Evolutionary conservation across 768 basidiomycete species (phyloP).

Genomic region (Nidularia pulvinata): DNA sequence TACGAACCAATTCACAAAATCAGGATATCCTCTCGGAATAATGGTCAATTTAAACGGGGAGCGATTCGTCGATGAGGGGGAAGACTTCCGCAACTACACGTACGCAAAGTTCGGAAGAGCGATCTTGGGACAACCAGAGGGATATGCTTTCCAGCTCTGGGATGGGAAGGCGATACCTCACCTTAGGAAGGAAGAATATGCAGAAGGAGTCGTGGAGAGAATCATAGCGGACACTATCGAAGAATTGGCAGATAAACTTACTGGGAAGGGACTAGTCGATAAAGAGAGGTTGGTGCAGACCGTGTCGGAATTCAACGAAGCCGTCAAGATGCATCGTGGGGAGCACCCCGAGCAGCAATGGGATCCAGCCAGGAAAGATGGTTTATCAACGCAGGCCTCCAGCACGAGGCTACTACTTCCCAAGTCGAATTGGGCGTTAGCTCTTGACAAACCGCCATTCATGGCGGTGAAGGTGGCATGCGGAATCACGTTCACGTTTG

Average conservation of each 20-base stretch:
- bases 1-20: slow-evolving; percentile 75
- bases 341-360: slow-evolving; percentile 36
- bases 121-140: slow-evolving; percentile 56
- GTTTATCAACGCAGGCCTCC: slow-evolving; percentile 49
- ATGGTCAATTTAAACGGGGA: slow-evolving; percentile 61
- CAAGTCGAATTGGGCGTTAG: slow-evolving; percentile 72
- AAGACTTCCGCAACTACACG: slow-evolving; percentile 72
- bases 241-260: slow-evolving; percentile 48
- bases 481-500: slow-evolving; percentile 76
- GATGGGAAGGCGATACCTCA: slow-evolving; percentile 40
- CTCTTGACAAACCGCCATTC: slow-evolving; percentile 51
- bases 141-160: slow-evolving; percentile 68
- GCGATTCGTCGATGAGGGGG: slow-evolving; percentile 73
- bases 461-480: slow-evolving; percentile 69
- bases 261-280: slow-evolving; percentile 42
- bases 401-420: slow-evolving; percentile 32
- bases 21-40: slow-evolving; percentile 70
- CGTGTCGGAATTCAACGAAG: slow-evolving; percentile 48
- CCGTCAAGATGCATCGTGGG: slow-evolving; percentile 31
- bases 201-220: slow-evolving; percentile 57
- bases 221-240: slow-evolving; percentile 44
- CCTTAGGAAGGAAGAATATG: slow-evolving; percentile 68
- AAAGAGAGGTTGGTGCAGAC: slow-evolving; percentile 41
- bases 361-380: slow-evolving; percentile 69
- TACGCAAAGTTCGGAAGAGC: slow-evolving; percentile 69